A percentile compares a stretch with the other conserved stretches of the same genome.
Conservation (phyloP, 805 yeast species). For the Candida qinlingensis region DNA sequence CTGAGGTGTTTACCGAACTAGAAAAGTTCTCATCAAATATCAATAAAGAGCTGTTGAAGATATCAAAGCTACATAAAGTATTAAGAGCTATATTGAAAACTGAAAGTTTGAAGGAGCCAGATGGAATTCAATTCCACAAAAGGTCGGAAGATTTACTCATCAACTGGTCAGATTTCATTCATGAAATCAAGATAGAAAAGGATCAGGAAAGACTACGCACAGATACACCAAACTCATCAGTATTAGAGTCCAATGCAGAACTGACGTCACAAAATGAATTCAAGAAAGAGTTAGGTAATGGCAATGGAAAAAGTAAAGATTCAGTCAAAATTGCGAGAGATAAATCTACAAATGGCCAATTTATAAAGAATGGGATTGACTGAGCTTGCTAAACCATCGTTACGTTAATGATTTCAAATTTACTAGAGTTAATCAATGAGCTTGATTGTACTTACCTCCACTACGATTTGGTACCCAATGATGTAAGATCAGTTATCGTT, state of each 20-base stretch:
- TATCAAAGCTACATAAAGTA: constrained; percentile 48
- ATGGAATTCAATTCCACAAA: constrained; percentile 41
- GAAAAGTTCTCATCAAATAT: constrained; percentile 35
- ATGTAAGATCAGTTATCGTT: no score
- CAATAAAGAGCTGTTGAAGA: constrained; percentile 33
- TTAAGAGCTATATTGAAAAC: constrained; percentile 41
- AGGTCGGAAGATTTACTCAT: constrained; percentile 35
- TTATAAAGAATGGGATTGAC: no score
- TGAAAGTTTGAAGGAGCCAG: constrained; percentile 35
- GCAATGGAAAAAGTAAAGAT: not conserved
- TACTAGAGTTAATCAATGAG: no score
- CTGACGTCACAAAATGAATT: constrained; percentile 4
- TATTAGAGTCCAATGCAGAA: constrained; percentile 13
- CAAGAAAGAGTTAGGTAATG: no score
- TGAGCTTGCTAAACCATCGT: no score
- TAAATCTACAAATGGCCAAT: no score
- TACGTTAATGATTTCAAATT: no score
- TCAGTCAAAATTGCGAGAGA: not conserved
- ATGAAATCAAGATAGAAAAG: constrained; percentile 32
- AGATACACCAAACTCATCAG: constrained; percentile 17
- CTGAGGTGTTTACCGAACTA: constrained; percentile 34
- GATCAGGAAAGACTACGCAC: constrained; percentile 1
- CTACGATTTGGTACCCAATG: no score
- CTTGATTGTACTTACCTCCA: no score
- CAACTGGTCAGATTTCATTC: constrained; percentile 37